Base-by-base conservation (phyloP, 441 rosid species). In the Rhodomyrtus psidioides region DNA sequence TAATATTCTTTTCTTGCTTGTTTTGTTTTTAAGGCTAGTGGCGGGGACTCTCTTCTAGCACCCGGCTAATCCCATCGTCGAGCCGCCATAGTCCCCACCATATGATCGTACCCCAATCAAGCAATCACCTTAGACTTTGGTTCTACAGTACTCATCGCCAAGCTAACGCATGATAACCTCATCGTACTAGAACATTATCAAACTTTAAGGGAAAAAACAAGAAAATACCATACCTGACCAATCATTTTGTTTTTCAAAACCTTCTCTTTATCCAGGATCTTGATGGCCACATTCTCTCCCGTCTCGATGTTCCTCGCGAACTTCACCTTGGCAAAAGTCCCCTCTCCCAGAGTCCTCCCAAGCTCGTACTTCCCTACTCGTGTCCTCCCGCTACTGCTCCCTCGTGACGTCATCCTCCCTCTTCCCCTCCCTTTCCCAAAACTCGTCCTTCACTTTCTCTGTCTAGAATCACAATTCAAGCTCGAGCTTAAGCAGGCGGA, bases 251-350 rank as follows among this genome's bases (percentile, higher is more conserved):
- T 95, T 87, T 93, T 96, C 58, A 94, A 87, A 83, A 97, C 93
- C 86, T 96, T 97, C 84, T 97, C 99, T 88, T 97, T 97, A 59
- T 97, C 97, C 4, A 97, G 96, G 84, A 97, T 93, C 89, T 97
- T 97, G 84, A 97, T 94, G 8, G 99, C 99, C 2, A 97, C 98
- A 82, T 91, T 85, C 28, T 96, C 98, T 13, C 93, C 95, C 4
- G 93, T 96, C 87, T 92, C 96, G 10, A 85, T 58, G 79, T 95
- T 95, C 89, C 92, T 92, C 4, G 99, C 99, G 87, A 95, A 95
- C 93, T 97, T 97, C 83, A 97, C 99, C 93, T 97, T 97, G 10
- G 99, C 99, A 55, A 95, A 97, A 44, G 97, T 94, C 57, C 99
- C 99, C 90, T 95, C 98, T 1, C 99, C 99, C 23, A 97, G 90